Conservation (phyloP, 2,329 filamentous ascomycete species). For the Pseudogymnoascus sp. region DNA sequence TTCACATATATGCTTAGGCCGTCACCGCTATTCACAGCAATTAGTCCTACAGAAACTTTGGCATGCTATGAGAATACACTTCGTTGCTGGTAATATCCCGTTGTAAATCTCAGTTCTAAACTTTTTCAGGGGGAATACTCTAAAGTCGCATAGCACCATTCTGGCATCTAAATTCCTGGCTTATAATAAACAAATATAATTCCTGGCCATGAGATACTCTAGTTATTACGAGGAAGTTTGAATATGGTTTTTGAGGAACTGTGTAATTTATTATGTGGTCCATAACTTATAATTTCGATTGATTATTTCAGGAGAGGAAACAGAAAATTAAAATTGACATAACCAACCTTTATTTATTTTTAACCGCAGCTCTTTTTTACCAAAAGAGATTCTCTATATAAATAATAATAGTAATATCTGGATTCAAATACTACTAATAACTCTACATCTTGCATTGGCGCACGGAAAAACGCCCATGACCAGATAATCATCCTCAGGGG, state of each 20-base stretch:
- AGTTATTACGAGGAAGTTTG: background rate
- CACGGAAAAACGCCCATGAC: background rate
- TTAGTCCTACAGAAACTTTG: no score
- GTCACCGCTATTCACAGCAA: no score
- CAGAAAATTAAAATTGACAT: background rate
- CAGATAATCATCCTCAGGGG: background rate
- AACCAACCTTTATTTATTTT: background rate
- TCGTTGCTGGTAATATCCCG: background rate
- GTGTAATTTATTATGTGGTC: background rate
- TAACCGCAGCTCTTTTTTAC: background rate
- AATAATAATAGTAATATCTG: background rate
- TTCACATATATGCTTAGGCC: no score
- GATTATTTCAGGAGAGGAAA: background rate
- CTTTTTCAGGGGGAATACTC: background rate
- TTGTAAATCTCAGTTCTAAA: no score
- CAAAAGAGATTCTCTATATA: background rate
- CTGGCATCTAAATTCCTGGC: background rate
- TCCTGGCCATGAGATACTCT: background rate
- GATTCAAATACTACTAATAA: background rate
- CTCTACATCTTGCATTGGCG: background rate
- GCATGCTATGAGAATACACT: no score
- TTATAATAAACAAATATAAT: background rate
- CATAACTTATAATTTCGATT: background rate
- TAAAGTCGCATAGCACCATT: background rate
- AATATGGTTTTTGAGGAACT: background rate